These are phyloP conservation scores for Gastrolobium bilobum DNA, from an alignment of 306 rosid genomes.

Conservation along the genomic window DNA sequence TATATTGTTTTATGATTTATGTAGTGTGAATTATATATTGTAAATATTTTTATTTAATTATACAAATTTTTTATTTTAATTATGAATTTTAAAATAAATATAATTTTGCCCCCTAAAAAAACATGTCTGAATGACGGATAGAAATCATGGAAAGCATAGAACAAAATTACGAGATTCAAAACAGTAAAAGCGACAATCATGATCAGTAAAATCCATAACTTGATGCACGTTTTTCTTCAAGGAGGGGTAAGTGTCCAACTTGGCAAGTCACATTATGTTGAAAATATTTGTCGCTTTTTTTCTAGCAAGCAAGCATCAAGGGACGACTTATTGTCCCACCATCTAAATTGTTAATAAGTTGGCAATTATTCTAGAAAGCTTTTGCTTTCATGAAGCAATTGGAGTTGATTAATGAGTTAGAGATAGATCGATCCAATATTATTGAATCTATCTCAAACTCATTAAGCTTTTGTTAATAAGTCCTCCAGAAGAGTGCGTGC, in stretches of 20 bases:
- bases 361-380: neutral
- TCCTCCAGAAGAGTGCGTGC: no score
- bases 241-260: constrained; percentile 30
- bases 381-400: constrained; percentile 24
- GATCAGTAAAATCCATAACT: neutral
- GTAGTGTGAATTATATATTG: no score
- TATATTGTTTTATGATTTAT: no score
- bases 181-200: neutral
- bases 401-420: neutral
- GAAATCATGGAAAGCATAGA: constrained; percentile 13
- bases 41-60: no score
- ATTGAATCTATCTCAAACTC: no score
- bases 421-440: no score
- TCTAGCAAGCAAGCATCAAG: neutral
- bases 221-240: constrained; percentile 8
- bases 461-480: no score
- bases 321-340: constrained; percentile 25
- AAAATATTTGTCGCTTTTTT: constrained; percentile 7
- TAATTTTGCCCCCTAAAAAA: no score
- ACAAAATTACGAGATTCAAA: neutral
- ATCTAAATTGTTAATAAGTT: neutral
- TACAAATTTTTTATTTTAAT: no score
- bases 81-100: no score
- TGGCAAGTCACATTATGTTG: constrained; percentile 31
- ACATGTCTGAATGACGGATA: neutral